Conservation (phyloP, 192 early-diverging fungal genomes). For the Mortierella antarctica region DNA sequence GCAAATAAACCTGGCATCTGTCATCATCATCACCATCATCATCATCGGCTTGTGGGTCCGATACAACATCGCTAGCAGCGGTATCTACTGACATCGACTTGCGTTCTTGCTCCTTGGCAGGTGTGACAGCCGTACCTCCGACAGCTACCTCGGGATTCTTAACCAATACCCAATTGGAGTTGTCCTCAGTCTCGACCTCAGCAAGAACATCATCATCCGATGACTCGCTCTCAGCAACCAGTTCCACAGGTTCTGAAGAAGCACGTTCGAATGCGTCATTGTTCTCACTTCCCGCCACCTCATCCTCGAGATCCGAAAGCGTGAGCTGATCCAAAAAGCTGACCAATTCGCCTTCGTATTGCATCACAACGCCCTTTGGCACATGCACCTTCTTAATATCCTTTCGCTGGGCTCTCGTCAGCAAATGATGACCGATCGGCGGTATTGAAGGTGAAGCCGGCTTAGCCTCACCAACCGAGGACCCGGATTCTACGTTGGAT, state of each 20-base stretch:
- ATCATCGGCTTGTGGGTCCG: background rate
- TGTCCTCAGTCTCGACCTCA: background rate
- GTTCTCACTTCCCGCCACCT: background rate
- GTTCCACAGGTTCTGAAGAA: background rate
- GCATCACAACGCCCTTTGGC: conserved; percentile 58
- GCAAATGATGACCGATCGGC: conserved; percentile 17
- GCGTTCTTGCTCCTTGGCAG: background rate
- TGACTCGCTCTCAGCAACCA: background rate
- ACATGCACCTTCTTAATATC: conserved; percentile 63
- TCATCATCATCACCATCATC: conserved; percentile 14
- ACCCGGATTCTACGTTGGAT: conserved; percentile 9
- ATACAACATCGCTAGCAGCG: conserved; percentile 3
- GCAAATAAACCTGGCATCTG: conserved; percentile 37
- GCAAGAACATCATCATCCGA: conserved; percentile 1
- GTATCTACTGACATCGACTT: background rate
- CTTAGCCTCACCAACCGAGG: background rate
- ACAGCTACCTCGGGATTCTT: conserved; percentile 2
- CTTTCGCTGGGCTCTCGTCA: conserved; percentile 53
- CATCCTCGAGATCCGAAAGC: conserved; percentile 10
- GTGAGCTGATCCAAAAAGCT: conserved; percentile 57
- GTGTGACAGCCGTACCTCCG: background rate
- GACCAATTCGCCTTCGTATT: conserved; percentile 59
- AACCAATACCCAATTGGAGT: conserved; percentile 28
- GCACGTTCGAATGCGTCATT: background rate
- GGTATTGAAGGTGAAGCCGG: background rate